Conservation (phyloP, 805 yeast genomes). For the Sungouiella thailandica region DNA sequence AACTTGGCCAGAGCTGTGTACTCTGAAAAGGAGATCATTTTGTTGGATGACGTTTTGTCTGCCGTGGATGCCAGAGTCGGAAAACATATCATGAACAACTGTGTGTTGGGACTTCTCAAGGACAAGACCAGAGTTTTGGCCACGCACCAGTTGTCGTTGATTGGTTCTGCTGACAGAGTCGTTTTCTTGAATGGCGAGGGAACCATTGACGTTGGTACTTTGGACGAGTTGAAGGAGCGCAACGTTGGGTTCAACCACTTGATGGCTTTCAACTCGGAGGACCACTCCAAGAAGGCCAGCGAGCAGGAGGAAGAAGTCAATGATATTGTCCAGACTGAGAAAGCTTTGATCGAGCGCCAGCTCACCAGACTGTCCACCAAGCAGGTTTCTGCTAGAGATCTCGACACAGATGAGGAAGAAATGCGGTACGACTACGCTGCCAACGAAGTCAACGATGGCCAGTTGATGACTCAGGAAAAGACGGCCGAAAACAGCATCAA, state of each 20-base stretch:
- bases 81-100: constrained; percentile 66
- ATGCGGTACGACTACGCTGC: constrained; percentile 25
- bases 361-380: too few relatives aligned
- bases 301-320: constrained; percentile 14
- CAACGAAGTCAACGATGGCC: constrained; percentile 19
- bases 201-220: constrained; percentile 54
- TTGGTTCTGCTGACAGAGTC: constrained; percentile 64
- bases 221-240: constrained; percentile 44
- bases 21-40: constrained; percentile 57
- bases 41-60: constrained; percentile 75
- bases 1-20: constrained; percentile 78
- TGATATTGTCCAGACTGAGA: constrained; percentile 4
- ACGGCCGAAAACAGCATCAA: constrained; percentile 54
- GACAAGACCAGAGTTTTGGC: constrained; percentile 69
- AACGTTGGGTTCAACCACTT: constrained; percentile 32
- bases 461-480: constrained; percentile 44
- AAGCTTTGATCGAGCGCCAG: constrained; percentile 8
- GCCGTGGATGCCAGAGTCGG: constrained; percentile 89
- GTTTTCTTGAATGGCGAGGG: constrained; percentile 68
- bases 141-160: constrained; percentile 75
- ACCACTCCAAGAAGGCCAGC: constrained; percentile 14
- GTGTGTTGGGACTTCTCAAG: constrained; percentile 55
- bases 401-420: constrained; percentile 30
- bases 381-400: too few relatives aligned
- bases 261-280: constrained; percentile 29